Evolutionary conservation across 345 rosid species (phyloP), one percentile per base, ranked within the genome.

Genomic region (Moricandia arvensis): DNA sequence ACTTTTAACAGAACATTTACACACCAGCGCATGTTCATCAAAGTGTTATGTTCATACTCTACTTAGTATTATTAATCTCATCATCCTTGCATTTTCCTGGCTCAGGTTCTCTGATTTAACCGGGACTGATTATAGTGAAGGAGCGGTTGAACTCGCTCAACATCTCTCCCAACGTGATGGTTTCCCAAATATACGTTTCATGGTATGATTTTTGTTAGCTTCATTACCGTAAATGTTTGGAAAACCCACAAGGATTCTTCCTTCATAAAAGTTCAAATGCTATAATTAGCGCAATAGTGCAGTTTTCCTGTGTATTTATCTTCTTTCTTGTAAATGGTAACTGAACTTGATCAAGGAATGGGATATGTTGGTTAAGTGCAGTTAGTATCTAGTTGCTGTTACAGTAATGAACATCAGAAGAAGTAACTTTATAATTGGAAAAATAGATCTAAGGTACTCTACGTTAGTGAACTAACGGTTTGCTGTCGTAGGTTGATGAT

Each of bases 71-170:
- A 4, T 4, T 17, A 49, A 51, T 51, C 69, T 53, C 66, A 51
- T 29, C 30, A 41, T 6, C 26, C 55, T 71, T 61, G 21, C 53
- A 30, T 54, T 71, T 75, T 77, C 37, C 72, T 71, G 49, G 57
- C 79, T 68, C 85, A 92, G 99, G 87, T 95, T 90, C 85, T 81
- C 94, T 73, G 98, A 90, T 77, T 85, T 92, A 80, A 95, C 96
- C 8, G 99, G 98, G 73, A 80, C 80, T 63, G 98, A 95, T 76
- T 95, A 95, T 55, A 92, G 97, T 72, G 98, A 95, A 81, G 91
- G 91, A 26, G 99, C 98, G 3, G 80, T 92, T 71, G 84, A 87
- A 79, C 99, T 95, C 31, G 94, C 99, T 27, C 87, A 79, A 70
- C 87, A 85, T 74, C 88, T 95, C 76, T 91, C 98, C 78, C 77